Evolutionary conservation across 768 basidiomycete genomes (phyloP).

Genomic region (Kwoniella dendrophila): DNA sequence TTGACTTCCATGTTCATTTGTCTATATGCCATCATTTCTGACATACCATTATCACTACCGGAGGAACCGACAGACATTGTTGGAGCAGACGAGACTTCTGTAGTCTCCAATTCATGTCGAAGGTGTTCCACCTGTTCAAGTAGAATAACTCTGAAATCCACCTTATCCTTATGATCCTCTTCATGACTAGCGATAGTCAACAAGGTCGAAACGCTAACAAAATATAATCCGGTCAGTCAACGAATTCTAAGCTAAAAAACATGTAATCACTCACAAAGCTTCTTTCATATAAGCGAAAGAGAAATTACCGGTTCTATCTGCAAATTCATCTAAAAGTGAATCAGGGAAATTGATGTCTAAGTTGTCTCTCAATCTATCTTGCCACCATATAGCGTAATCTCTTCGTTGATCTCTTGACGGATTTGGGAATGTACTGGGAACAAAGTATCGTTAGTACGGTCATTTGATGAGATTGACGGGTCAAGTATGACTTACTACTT

Average conservation of each 20-base stretch:
- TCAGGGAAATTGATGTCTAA: conserved; percentile 70
- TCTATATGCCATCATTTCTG: conserved; percentile 10
- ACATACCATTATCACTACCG: background rate
- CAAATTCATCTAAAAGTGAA: conserved; percentile 65
- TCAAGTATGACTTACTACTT: conserved; percentile 81
- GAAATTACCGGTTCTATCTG: conserved; percentile 66
- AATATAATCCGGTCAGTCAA: background rate
- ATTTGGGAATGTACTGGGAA: conserved; percentile 68
- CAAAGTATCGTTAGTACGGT: background rate
- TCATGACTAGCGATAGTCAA: conserved; percentile 65
- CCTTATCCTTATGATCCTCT: conserved; percentile 58
- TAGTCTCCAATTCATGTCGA: conserved; percentile 65
- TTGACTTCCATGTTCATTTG: background rate
- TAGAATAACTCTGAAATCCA: conserved; percentile 62
- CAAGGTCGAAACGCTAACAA: conserved; percentile 69
- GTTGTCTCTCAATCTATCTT: conserved; percentile 70
- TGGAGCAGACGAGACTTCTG: background rate
- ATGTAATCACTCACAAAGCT: conserved; percentile 66
- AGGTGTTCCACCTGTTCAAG: conserved; percentile 67
- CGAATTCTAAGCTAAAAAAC: background rate
- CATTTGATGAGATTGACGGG: background rate
- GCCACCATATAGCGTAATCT: conserved; percentile 78
- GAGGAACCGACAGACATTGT: background rate
- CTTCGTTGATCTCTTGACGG: conserved; percentile 68
- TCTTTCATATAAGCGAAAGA: conserved; percentile 89